These are phyloP conservation scores for Neocatenulostroma microsporum DNA, from an alignment of 2,329 filamentous ascomycete species.

Conservation along the genomic window DNA sequence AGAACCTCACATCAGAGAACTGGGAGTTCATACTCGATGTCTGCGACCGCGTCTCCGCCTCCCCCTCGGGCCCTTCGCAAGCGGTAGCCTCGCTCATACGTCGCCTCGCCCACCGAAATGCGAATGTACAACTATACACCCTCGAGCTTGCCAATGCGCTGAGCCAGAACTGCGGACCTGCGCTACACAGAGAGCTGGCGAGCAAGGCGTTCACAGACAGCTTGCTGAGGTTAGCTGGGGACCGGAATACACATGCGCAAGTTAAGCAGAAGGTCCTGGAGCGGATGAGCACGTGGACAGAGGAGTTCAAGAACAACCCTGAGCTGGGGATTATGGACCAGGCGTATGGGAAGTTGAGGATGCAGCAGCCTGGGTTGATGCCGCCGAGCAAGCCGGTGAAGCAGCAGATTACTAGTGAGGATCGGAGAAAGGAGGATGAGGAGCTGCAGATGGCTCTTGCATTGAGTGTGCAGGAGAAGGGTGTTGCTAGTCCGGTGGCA, in stretches of 20 bases:
- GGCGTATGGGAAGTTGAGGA: slow-evolving; percentile 80
- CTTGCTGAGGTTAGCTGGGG: slow-evolving; percentile 78
- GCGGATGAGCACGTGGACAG: slow-evolving; percentile 91
- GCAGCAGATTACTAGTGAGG: slow-evolving; percentile 77
- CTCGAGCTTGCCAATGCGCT: slow-evolving; percentile 88
- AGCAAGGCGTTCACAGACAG: slow-evolving; percentile 93
- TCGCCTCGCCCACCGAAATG: slow-evolving; percentile 83
- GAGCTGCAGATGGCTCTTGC: slow-evolving; percentile 94
- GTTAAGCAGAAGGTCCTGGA: slow-evolving; percentile 97
- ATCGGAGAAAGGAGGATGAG: slow-evolving; percentile 92
- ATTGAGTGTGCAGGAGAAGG: slow-evolving; percentile 83
- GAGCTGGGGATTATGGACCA: slow-evolving; percentile 97
- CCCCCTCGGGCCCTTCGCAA: slow-evolving; percentile 26
- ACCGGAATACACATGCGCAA: slow-evolving; percentile 88
- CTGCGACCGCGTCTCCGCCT: slow-evolving; percentile 31
- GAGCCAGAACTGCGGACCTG: slow-evolving; percentile 81
- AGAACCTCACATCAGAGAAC: slow-evolving; percentile 84
- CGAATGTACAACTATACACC: slow-evolving; percentile 92
- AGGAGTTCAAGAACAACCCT: slow-evolving; percentile 83
- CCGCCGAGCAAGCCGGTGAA: slow-evolving; percentile 84
- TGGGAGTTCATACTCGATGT: slow-evolving; percentile 60
- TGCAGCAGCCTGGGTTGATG: slow-evolving; percentile 69
- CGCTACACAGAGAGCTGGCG: slow-evolving; percentile 81
- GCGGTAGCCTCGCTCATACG: slow-evolving; percentile 86
- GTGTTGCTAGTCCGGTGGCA: slow-evolving; percentile 31